A percentile compares a stretch with the other conserved stretches of the same genome.
phyloP scores from a whole-genome alignment of 805 yeast species.

The Candida suzukii region DNA sequence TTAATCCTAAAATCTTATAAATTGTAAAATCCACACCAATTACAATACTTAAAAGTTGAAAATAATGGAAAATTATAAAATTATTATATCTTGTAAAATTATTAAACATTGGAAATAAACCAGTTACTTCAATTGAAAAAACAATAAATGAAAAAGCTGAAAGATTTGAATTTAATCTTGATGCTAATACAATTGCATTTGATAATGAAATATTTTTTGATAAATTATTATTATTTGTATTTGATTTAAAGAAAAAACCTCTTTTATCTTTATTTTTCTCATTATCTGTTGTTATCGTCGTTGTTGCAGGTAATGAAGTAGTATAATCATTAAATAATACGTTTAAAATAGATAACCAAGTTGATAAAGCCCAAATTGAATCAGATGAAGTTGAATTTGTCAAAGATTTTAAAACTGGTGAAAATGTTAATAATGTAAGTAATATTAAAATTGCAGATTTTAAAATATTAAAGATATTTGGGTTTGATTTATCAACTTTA shows the following conservation, averaged over 20 bases:
- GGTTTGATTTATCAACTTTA: constrained; percentile 5
- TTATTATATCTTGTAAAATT: constrained; percentile 44
- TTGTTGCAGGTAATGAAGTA: constrained; percentile 29
- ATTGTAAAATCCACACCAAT: constrained; percentile 27
- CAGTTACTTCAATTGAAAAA: constrained; percentile 62
- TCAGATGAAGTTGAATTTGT: constrained; percentile 88
- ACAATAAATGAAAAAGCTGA: constrained; percentile 81
- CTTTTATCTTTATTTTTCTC: neutral
- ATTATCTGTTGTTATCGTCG: neutral
- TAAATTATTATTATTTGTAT: constrained; percentile 38
- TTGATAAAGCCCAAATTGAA: constrained; percentile 88
- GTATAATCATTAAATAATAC: constrained; percentile 64
- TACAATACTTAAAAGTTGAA: constrained; percentile 22
- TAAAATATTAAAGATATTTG: constrained; percentile 27
- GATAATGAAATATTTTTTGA: constrained; percentile 80
- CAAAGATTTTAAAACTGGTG: constrained; percentile 85
- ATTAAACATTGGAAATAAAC: constrained; percentile 66
- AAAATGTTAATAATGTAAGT: constrained; percentile 64
- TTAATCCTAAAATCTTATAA: constrained; percentile 31
- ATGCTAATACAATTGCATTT: constrained; percentile 84
- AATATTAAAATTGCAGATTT: constrained; percentile 67
- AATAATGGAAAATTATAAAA: constrained; percentile 23
- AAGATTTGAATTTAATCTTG: constrained; percentile 68
- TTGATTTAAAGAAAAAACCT: no score
- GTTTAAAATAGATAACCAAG: constrained; percentile 69